Conservation (phyloP, 176 grass and related monocot species). For the Bothriochloa decipiens region DNA sequence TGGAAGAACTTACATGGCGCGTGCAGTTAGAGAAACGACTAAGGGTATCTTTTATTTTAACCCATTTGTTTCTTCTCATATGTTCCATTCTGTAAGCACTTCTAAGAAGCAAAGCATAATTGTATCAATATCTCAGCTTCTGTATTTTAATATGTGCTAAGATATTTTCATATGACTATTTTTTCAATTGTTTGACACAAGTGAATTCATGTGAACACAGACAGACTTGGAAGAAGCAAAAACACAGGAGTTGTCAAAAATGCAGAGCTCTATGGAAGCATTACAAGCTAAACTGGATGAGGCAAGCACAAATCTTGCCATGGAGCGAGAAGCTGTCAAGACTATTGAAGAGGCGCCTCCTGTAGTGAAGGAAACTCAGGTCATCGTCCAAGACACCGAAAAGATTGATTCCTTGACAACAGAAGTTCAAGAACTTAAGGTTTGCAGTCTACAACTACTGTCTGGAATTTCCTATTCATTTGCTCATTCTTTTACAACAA, state of each 20-base stretch:
- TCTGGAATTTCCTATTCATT: conserved; percentile 38
- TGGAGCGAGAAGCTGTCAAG: conserved; percentile 79
- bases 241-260: conserved; percentile 75
- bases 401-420: conserved; percentile 80
- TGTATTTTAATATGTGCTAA: conserved; percentile 16
- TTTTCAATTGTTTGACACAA: conserved; percentile 47
- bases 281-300: conserved; percentile 91
- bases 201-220: conserved; percentile 53
- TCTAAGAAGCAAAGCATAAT: conserved; percentile 29
- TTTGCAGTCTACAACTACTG: conserved; percentile 30
- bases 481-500: conserved; percentile 20
- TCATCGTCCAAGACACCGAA: conserved; percentile 90
- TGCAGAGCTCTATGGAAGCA: conserved; percentile 81
- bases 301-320: conserved; percentile 62
- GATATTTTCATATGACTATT: conserved; percentile 17
- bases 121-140: not conserved
- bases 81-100: conserved; percentile 5
- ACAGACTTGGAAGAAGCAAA: conserved; percentile 95
- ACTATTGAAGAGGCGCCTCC: conserved; percentile 80
- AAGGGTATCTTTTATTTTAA: conserved; percentile 64
- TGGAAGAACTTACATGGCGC: conserved; percentile 99
- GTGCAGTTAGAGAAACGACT: conserved; percentile 91
- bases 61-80: conserved; percentile 34
- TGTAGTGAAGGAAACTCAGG: conserved; percentile 78
- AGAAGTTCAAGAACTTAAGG: conserved; percentile 88